Base-by-base conservation (phyloP, 2,329 filamentous ascomycete genomes). In the Botrytis deweyae region DNA sequence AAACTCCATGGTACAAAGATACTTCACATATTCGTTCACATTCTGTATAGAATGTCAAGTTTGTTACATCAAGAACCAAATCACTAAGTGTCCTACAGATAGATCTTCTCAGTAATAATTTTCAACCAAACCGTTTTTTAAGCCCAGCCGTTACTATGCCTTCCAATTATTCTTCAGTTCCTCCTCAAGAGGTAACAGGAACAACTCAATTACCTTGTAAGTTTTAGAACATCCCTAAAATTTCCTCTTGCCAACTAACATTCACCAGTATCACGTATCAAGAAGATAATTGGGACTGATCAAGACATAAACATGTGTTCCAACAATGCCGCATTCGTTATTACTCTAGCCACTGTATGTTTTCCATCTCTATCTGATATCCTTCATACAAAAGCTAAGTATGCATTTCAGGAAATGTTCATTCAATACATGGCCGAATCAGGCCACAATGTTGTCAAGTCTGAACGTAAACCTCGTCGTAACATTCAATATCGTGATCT, bases 401-500 rank as follows among this genome's bases (percentile, higher is more conserved):
- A 33, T 40, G 12, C 44, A 29, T 73, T 14, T 1, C 33, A 95
- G 92, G 96, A 99, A 84, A 91, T 97, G 88, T 98, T 99, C 84
- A 91, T 99, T 78, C 94, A 97, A 82, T 92, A 98, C 82, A 88
- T 99, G 40, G 91, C 95, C 33, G 88, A 92, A 76, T 93, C 97
- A 82, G 91, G 92, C 40, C 91, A 97, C 82, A 95, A 93, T 80
- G 93, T 97, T 79, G 92, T 95, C 79, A 97, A 96, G 81, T 88
- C 94, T 1, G 96, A 98, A 83, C 89, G 92, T 79, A 98, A 98
- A 82, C 95, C 95, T 9, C 88, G 96, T 73, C 90, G 95, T 75
- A 98, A 97, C 80, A 92, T 99, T 76, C 96, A 98, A 82, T 99
- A 99, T 85, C 93, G 93, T 81, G 96, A 99, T 83, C 88, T 99